Conservation (phyloP, 2,329 filamentous ascomycete species). For the Beauveria sp. region DNA sequence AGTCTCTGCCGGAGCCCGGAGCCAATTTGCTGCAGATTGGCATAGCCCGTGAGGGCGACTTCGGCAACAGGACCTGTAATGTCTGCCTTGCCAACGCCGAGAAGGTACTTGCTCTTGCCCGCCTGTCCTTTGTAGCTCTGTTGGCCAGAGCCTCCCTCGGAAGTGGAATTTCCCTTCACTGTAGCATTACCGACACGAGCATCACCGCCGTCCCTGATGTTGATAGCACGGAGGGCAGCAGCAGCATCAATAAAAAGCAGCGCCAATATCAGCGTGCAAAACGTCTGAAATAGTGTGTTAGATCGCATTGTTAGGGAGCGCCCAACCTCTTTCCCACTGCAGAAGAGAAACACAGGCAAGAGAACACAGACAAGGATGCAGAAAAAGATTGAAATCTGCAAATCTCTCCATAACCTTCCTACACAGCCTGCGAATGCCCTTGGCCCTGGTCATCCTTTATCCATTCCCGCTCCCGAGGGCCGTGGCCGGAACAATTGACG, state of each 20-base stretch:
- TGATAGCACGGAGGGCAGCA: not conserved
- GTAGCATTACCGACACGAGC: not conserved
- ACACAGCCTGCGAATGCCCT: not conserved
- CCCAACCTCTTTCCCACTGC: not conserved
- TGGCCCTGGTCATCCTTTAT: not conserved
- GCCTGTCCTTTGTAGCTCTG: not conserved
- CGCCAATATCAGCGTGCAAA: not conserved
- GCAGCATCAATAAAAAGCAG: not conserved
- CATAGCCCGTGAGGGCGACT: slow-evolving; percentile 87
- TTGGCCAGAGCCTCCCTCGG: not conserved
- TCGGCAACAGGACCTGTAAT: slow-evolving; percentile 77
- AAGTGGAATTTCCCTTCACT: not conserved
- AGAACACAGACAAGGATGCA: not conserved
- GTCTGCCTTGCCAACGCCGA: slow-evolving; percentile 51
- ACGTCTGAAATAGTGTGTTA: not conserved
- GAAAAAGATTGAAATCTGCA: not conserved
- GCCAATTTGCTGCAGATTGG: slow-evolving; percentile 73
- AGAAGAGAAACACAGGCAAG: not conserved
- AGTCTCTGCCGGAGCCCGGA: slow-evolving; percentile 79
- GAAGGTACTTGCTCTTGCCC: slow-evolving; percentile 33
- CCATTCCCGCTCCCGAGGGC: not conserved
- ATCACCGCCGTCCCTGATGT: not conserved
- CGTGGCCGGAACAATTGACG: not conserved
- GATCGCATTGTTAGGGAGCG: not conserved
- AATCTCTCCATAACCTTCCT: not conserved